Percentiles rank a stretch among this genome's conserved stretches.
phyloP scores from a whole-genome alignment of 345 rosid genomes.

The Carallia brachiata region DNA sequence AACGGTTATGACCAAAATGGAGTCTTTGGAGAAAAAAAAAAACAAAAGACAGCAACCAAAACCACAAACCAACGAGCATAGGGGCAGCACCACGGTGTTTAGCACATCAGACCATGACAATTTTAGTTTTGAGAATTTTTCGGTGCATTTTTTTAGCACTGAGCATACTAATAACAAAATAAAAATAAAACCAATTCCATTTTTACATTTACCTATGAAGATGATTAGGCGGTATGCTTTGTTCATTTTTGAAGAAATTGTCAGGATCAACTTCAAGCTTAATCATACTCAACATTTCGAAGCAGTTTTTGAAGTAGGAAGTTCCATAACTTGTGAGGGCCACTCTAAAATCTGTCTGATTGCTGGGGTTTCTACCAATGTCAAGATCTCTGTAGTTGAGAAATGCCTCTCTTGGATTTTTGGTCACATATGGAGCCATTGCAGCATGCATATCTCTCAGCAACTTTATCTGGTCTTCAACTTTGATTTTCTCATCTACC shows the following conservation, averaged over 20 bases:
- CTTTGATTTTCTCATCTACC: background rate
- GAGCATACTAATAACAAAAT: no score
- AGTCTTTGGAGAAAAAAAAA: no score
- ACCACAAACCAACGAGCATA: no score
- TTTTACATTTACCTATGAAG: background rate
- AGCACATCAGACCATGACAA: no score
- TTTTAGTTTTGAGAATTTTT: no score
- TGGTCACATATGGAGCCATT: slow-evolving; percentile 1
- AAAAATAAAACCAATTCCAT: no score
- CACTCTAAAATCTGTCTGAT: background rate
- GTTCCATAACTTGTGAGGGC: background rate
- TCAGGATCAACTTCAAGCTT: slow-evolving; percentile 6
- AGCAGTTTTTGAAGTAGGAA: background rate
- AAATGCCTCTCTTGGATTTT: background rate
- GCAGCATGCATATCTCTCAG: background rate
- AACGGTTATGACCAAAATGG: no score
- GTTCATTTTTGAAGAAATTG: slow-evolving; percentile 12
- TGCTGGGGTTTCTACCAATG: background rate
- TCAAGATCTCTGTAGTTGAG: background rate
- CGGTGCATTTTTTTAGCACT: no score
- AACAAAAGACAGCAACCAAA: no score
- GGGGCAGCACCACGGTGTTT: no score
- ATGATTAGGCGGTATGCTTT: slow-evolving; percentile 3
- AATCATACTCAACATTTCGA: background rate
- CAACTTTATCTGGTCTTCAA: background rate